Conservation (phyloP, 495 filamentous ascomycete genomes). For the Hypoxylon rickii region DNA sequence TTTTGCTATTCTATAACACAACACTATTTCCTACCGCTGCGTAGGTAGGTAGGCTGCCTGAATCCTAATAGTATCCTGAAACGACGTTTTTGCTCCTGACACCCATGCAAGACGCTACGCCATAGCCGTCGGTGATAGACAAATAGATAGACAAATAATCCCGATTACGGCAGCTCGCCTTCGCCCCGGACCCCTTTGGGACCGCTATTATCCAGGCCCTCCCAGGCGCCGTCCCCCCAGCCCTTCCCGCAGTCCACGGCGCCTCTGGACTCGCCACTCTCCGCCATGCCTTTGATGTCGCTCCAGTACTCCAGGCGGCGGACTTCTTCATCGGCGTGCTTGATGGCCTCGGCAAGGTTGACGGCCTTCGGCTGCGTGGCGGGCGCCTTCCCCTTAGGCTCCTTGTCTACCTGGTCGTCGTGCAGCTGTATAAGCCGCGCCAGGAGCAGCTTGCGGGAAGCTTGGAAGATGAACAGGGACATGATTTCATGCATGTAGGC, state of each 20-base stretch:
- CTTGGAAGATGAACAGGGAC: conserved; percentile 84
- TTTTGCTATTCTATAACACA: conserved; percentile 12
- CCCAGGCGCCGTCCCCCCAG: conserved; percentile 54
- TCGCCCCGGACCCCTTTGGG: conserved; percentile 21
- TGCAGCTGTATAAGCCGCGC: conserved; percentile 65
- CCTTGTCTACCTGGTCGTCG: conserved; percentile 52
- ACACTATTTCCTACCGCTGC: conserved; percentile 5
- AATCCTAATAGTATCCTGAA: conserved; percentile 10
- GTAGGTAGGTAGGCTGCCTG: not conserved
- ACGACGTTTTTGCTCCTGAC: conserved; percentile 15
- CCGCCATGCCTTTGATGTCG: conserved; percentile 67
- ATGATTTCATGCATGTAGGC: conserved; percentile 85
- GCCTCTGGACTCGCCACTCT: conserved; percentile 54
- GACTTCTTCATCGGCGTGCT: conserved; percentile 69
- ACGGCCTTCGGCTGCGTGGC: conserved; percentile 46
- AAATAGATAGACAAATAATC: not conserved
- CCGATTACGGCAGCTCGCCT: conserved; percentile 17
- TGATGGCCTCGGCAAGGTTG: conserved; percentile 60
- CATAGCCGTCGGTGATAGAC: not conserved
- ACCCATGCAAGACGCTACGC: conserved; percentile 8
- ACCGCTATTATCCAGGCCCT: conserved; percentile 51
- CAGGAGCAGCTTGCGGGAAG: conserved; percentile 78
- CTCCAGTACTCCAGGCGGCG: conserved; percentile 74
- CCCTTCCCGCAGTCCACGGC: conserved; percentile 50
- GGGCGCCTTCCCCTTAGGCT: conserved; percentile 35